Percentiles rank a stretch among this genome's conserved stretches.
phyloP scores from a whole-genome alignment of 352 stramenopile species.

The Poterioochromonas sp. region DNA sequence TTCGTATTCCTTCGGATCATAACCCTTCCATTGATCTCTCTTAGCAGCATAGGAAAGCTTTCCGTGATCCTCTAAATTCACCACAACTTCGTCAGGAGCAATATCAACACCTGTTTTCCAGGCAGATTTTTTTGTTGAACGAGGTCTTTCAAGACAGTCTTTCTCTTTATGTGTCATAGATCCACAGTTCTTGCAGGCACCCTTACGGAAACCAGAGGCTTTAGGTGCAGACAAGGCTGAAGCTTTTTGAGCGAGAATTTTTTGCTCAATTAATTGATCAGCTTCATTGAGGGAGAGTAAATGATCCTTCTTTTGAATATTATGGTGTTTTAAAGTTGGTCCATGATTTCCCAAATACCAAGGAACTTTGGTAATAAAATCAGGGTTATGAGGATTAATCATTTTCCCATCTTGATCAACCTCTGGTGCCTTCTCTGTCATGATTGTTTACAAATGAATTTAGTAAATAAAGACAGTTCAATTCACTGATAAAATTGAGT shows the following conservation, averaged over 20 bases:
- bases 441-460: no score
- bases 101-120: constrained; percentile 83
- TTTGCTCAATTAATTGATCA: constrained; percentile 45
- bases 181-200: constrained; percentile 86
- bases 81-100: constrained; percentile 62
- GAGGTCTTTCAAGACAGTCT: constrained; percentile 81
- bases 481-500: no score
- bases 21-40: constrained; percentile 91
- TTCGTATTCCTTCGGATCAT: constrained; percentile 48
- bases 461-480: no score
- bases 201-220: constrained; percentile 56
- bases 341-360: constrained; percentile 93
- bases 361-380: constrained; percentile 97
- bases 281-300: constrained; percentile 62
- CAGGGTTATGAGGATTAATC: constrained; percentile 98
- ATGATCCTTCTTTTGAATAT: constrained; percentile 42
- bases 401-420: constrained; percentile 63
- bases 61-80: constrained; percentile 72
- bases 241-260: constrained; percentile 41
- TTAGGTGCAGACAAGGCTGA: constrained; percentile 44
- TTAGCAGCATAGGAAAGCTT: constrained; percentile 95
- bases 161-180: constrained; percentile 77
- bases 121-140: constrained; percentile 58
- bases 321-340: constrained; percentile 88
- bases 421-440: not conserved